A percentile compares a stretch with the other conserved stretches of the same genome.
Evolutionary conservation across 169 alveolate genomes (phyloP).

Genomic region (Plasmodium malariae): DNA sequence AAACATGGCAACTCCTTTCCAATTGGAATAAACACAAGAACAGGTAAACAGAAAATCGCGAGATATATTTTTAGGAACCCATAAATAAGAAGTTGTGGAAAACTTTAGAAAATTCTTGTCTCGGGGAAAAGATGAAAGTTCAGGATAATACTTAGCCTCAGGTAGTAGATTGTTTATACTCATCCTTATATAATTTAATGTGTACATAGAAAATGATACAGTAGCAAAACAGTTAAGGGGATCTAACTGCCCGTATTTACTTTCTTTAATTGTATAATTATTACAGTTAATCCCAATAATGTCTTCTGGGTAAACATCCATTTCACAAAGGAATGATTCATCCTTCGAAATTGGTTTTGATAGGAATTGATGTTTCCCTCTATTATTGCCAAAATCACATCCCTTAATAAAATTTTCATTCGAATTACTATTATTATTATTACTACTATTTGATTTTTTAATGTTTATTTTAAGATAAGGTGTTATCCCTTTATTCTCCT

Average conservation of each 20-base stretch:
- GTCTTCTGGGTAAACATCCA: slow-evolving; percentile 47
- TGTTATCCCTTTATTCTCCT: slow-evolving; percentile 25
- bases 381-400: slow-evolving; percentile 57
- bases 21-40: neutral
- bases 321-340: slow-evolving; percentile 2
- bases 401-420: slow-evolving; percentile 27
- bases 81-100: slow-evolving; percentile 41
- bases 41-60: slow-evolving; percentile 13
- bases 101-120: slow-evolving; percentile 31
- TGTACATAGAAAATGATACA: slow-evolving; percentile 19
- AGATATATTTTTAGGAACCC: slow-evolving; percentile 30
- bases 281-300: slow-evolving; percentile 54
- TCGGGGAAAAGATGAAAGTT: slow-evolving; percentile 10
- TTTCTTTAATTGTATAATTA: neutral
- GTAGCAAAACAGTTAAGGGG: slow-evolving; percentile 41
- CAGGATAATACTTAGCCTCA: slow-evolving; percentile 58
- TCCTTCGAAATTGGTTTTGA: slow-evolving; percentile 4
- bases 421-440: slow-evolving; percentile 8
- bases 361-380: slow-evolving; percentile 57
- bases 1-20: slow-evolving; percentile 3
- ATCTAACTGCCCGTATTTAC: neutral
- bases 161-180: slow-evolving; percentile 51
- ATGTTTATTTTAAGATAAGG: slow-evolving; percentile 49
- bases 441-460: slow-evolving; percentile 8
- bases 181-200: neutral